These are phyloP conservation scores for Pythium scleroteichum DNA, from an alignment of 352 stramenopile genomes.

Conservation along the genomic window DNA sequence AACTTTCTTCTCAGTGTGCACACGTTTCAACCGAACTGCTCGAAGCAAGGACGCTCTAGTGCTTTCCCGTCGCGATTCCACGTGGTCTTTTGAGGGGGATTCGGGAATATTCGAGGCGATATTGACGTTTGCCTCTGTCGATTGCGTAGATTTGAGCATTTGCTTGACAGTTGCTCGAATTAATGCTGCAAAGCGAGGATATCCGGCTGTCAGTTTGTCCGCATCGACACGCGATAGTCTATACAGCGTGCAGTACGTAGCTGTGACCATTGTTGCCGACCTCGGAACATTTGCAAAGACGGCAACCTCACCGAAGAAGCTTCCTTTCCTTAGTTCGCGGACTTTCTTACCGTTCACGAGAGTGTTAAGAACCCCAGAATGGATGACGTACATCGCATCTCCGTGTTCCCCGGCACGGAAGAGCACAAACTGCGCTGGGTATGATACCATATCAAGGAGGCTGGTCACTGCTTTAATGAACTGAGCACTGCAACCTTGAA, in stretches of 20 bases:
- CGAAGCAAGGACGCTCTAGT: too few species aligned
- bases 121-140: too few species aligned
- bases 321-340: constrained; percentile 63
- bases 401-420: constrained; percentile 61
- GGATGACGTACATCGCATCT: constrained; percentile 73
- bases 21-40: too few species aligned
- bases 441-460: constrained; percentile 55
- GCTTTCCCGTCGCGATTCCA: constrained; percentile 12
- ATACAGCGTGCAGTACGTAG: constrained; percentile 70
- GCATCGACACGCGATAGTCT: constrained; percentile 46
- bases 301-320: constrained; percentile 67
- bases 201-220: constrained; percentile 56
- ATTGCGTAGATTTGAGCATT: too few species aligned
- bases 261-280: constrained; percentile 59
- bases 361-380: constrained; percentile 61
- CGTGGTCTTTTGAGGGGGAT: too few species aligned
- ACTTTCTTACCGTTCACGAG: constrained; percentile 65
- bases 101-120: too few species aligned
- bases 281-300: constrained; percentile 66
- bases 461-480: constrained; percentile 62
- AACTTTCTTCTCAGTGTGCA: too few species aligned
- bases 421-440: constrained; percentile 55
- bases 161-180: too few species aligned
- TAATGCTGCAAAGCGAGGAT: constrained; percentile 38
- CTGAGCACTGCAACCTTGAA: constrained; percentile 51